Evolutionary conservation across 1,139 yeast species (phyloP).

Genomic region (Zygosaccharomyces pseudobailii): DNA sequence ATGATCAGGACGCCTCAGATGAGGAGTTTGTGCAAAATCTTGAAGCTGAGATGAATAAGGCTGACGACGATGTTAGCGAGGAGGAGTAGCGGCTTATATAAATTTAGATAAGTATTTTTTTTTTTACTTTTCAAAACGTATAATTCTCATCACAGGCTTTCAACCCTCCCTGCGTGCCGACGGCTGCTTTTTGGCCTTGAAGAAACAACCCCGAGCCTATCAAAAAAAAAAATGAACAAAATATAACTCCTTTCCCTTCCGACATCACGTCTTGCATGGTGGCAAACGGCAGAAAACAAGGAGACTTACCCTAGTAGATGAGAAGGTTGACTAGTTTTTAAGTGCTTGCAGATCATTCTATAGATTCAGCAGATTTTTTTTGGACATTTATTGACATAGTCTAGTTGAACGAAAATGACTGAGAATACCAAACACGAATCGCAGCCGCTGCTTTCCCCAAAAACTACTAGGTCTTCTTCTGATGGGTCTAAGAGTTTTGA

Average conservation of each 20-base stretch:
- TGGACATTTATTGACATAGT: not conserved
- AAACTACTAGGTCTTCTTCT: constrained; percentile 10
- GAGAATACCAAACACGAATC: constrained; percentile 4
- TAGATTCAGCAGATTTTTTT: not conserved
- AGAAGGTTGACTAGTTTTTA: not conserved
- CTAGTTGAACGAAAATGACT: constrained; percentile 3
- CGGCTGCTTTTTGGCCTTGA: not conserved
- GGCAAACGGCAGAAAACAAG: not conserved
- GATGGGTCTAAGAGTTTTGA: constrained; percentile 5
- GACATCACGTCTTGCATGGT: not conserved
- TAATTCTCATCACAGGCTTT: not conserved
- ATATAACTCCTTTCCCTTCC: not conserved
- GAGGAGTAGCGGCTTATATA: constrained; percentile 19
- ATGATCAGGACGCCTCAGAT: constrained; percentile 27
- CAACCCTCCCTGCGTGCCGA: not conserved
- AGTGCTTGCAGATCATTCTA: not conserved
- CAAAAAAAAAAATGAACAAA: not conserved
- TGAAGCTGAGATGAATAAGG: constrained; percentile 31
- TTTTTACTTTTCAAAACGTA: not conserved
- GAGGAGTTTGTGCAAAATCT: constrained; percentile 32
- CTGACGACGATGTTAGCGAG: constrained; percentile 28
- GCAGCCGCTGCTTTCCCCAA: constrained; percentile 11
- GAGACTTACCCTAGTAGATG: not conserved
- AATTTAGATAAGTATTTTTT: constrained; percentile 3
- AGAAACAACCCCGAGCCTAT: not conserved